Base-by-base conservation (phyloP, 257 asterid species). In the Echites panduratus region DNA sequence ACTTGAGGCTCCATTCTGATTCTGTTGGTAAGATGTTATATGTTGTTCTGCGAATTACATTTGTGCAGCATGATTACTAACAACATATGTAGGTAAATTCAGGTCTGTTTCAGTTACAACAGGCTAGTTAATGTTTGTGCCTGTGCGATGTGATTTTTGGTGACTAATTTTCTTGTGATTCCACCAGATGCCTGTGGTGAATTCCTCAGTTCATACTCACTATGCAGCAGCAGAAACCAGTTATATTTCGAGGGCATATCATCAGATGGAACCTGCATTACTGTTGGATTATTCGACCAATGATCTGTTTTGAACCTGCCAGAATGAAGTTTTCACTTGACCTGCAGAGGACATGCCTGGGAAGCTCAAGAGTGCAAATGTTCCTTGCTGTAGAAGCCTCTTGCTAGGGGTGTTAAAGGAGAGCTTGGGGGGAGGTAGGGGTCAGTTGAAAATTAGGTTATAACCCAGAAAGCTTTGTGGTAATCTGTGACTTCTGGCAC, bases 1-100 rank as follows among this genome's bases (percentile, higher is more conserved):
- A 53, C 97, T 95, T 70, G 99, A 95, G 88, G 97, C 99, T 87
- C 98, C 99, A 7, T 95, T 95, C 78, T 95, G 87, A 95, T 81
- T 80, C 81, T 66, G 73, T 65, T 67, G 87, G 96, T 88, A 80
- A 82, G 94, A 75, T 70, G 44, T 17, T n/a, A 32, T 50, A 50
- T 17, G 35, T 10, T 66, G 17, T 7, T 59, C 7, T 59, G 27
- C 8, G 12, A 35, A 38, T 63, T 63, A 40, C 68, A 35, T 63
- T 17, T 9, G 8, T 63, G 47, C 48, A 63, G 26, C 9, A 38
- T 35, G 68, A 35, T 19, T 35, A 38, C 3, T 19, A 17, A 14
- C 19, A 63, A 1, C 9, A 63, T 38, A 58, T 58, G 3, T 63
- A 38, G 48, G 44, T 61, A 32, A 16, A 61, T 16, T 29, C 67